Percentiles rank a stretch among this genome's conserved stretches.
These are phyloP conservation scores for Rosa lucieae DNA, from an alignment of 306 rosid species.

Conservation along the genomic window DNA sequence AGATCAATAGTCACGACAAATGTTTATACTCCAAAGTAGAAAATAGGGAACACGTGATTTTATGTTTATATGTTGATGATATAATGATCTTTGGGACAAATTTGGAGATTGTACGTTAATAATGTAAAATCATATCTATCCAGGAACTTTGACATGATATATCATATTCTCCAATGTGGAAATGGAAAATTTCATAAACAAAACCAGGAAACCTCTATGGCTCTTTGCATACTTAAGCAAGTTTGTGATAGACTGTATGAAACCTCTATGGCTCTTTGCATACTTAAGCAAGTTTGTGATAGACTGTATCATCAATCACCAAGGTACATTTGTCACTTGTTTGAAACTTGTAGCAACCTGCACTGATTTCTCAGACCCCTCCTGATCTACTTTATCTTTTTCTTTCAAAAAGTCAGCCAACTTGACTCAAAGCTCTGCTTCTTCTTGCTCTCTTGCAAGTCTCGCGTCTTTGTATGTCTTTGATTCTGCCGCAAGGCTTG, in stretches of 20 bases:
- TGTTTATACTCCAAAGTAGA: no score
- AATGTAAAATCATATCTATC: no score
- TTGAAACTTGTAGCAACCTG: neutral
- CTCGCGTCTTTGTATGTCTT: slow-evolving; percentile 26
- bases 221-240: neutral
- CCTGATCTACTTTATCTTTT: slow-evolving; percentile 18
- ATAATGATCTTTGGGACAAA: no score
- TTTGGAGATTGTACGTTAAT: no score
- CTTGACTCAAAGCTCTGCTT: slow-evolving; percentile 22
- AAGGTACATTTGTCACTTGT: neutral
- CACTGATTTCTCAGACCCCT: slow-evolving; percentile 24
- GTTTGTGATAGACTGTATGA: neutral
- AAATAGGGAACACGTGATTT: no score
- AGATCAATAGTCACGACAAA: no score
- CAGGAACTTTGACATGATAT: no score
- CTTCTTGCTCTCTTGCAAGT: slow-evolving; percentile 20
- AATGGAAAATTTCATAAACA: neutral
- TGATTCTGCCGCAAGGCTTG: slow-evolving; percentile 25
- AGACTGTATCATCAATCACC: neutral
- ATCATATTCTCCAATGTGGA: neutral
- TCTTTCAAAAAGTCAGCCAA: slow-evolving; percentile 20
- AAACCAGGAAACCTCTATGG: neutral
- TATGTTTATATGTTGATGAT: no score
- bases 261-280: no score
- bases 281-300: neutral